These are phyloP conservation scores for Hypoxylon subgilvum DNA, from an alignment of 495 filamentous ascomycete genomes.

Conservation along the genomic window DNA sequence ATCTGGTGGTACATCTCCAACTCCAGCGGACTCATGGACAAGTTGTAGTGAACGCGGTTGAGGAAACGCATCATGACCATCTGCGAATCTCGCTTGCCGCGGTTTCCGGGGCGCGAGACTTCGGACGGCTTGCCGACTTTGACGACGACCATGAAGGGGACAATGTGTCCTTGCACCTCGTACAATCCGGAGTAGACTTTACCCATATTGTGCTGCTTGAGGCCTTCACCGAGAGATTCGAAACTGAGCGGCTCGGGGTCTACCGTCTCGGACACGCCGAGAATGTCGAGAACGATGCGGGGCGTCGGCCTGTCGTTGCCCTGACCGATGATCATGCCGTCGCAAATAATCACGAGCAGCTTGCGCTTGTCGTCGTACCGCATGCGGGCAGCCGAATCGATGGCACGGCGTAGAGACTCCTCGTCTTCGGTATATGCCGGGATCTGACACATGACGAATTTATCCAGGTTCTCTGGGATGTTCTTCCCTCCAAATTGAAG, in stretches of 20 bases:
- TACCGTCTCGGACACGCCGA: conserved; percentile 89
- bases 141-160: conserved; percentile 95
- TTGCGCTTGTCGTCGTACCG: conserved; percentile 98
- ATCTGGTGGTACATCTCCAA: conserved; percentile 99
- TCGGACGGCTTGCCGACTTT: conserved; percentile 98
- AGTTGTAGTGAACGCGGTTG: conserved; percentile 96
- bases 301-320: conserved; percentile 96
- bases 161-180: conserved; percentile 96
- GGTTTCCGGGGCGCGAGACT: conserved; percentile 93
- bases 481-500: conserved; percentile 92
- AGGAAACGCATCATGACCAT: conserved; percentile 98
- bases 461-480: conserved; percentile 92
- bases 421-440: conserved; percentile 98
- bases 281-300: conserved; percentile 93
- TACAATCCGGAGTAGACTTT: conserved; percentile 98
- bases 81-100: conserved; percentile 99
- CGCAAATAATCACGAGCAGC: conserved; percentile 89
- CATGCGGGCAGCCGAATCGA: conserved; percentile 96
- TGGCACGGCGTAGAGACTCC: conserved; percentile 92
- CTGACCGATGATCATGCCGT: conserved; percentile 99
- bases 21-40: conserved; percentile 94
- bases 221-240: conserved; percentile 92
- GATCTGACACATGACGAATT: conserved; percentile 97
- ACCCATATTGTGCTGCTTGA: conserved; percentile 98
- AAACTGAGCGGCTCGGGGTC: conserved; percentile 98